These are phyloP conservation scores for Entophlyctis helioformis DNA, from an alignment of 192 early-diverging fungal genomes.

Conservation along the genomic window DNA sequence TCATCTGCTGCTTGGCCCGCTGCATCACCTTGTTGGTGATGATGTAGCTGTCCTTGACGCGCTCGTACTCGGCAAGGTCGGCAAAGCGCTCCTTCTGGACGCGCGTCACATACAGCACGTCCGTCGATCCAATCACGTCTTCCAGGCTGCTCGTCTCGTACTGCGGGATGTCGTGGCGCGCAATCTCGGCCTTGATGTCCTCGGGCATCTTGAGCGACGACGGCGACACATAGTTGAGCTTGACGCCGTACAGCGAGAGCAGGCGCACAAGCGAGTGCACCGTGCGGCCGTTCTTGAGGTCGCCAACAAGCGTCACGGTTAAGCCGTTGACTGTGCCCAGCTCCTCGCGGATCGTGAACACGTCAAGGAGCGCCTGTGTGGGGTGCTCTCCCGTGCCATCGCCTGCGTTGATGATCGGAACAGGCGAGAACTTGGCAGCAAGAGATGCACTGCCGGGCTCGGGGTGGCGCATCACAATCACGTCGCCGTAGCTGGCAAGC, in stretches of 20 bases:
- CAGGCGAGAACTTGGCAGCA: conserved; percentile 78
- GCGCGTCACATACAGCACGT: conserved; percentile 95
- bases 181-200: conserved; percentile 46
- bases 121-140: conserved; percentile 69
- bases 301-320: conserved; percentile 90
- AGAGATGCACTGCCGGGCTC: conserved; percentile 68
- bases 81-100: conserved; percentile 93
- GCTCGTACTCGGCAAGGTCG: conserved; percentile 64
- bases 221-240: conserved; percentile 86
- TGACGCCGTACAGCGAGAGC: conserved; percentile 83
- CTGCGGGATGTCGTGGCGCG: conserved; percentile 37
- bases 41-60: conserved; percentile 61
- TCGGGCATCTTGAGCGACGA: conserved; percentile 72
- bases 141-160: conserved; percentile 60
- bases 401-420: conserved; percentile 94
- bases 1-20: conserved; percentile 89
- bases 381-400: conserved; percentile 98
- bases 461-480: conserved; percentile 89
- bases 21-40: conserved; percentile 78
- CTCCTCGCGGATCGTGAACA: conserved; percentile 85
- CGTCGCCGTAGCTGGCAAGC: conserved; percentile 81
- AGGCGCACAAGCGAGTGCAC: conserved; percentile 91
- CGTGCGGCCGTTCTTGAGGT: conserved; percentile 95
- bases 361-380: conserved; percentile 93
- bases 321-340: conserved; percentile 92